phyloP scores from a whole-genome alignment of 2,329 filamentous ascomycete genomes.

The Fusarium ramigenum region DNA sequence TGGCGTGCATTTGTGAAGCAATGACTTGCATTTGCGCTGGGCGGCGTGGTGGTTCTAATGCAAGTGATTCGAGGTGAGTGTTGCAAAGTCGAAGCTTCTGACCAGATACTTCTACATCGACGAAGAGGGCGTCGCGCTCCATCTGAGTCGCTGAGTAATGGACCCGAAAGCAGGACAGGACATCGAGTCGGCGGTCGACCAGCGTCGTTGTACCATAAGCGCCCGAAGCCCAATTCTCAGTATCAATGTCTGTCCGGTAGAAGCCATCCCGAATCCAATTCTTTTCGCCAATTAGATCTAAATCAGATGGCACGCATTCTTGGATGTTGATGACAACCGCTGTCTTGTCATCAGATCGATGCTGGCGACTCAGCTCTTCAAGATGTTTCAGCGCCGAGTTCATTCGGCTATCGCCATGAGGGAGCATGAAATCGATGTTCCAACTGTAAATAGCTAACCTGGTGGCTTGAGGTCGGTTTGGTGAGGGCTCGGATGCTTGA shows the following conservation, averaged over 20 bases:
- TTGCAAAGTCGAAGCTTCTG: constrained; percentile 60
- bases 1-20: constrained; percentile 53
- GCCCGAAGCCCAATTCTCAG: constrained; percentile 54
- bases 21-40: constrained; percentile 58
- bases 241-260: constrained; percentile 57
- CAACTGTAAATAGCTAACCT: constrained; percentile 47
- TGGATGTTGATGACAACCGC: constrained; percentile 60
- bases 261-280: constrained; percentile 60
- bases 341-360: constrained; percentile 4
- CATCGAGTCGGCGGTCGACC: constrained; percentile 56
- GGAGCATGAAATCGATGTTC: constrained; percentile 52
- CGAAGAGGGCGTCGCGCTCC: constrained; percentile 63
- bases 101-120: constrained; percentile 49
- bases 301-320: constrained; percentile 59
- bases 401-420: constrained; percentile 46
- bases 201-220: constrained; percentile 64
- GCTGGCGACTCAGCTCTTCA: neutral
- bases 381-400: constrained; percentile 46
- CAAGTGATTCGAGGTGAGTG: constrained; percentile 65
- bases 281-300: constrained; percentile 53
- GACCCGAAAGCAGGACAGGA: constrained; percentile 60
- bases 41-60: constrained; percentile 57
- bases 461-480: neutral
- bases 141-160: constrained; percentile 59
- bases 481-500: fast-evolving